Evolutionary conservation across 352 stramenopile genomes (phyloP), one percentile per base, ranked within the genome.

Genomic region (Phytophthora sp.): DNA sequence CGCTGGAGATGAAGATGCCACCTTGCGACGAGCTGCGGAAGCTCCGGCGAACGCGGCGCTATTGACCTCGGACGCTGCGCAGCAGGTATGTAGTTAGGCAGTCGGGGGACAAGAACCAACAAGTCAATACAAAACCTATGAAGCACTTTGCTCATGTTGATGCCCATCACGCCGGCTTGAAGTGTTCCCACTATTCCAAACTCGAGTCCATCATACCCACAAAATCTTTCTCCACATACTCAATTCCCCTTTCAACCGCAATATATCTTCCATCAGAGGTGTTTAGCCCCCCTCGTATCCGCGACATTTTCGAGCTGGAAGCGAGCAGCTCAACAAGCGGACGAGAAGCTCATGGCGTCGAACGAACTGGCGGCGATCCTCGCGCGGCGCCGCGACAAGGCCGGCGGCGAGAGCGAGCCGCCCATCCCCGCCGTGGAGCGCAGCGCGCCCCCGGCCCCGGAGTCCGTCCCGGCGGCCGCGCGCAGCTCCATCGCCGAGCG

Each of bases 361-460:
- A 94, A 90, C 70, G 87, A 95, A 71, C 62, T 95, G 55, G 83
- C 84, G 35, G 80, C 87, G 56, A 93, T 94, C 58, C 76, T 95
- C 20, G 87, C 87, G 30, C 77, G 85, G 17, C 84, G 87, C 39
- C 79, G 87, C 24, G 82, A 82, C 26, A 92, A 94, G 59, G 76
- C 79, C 10, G 84, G 83, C 11, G 76, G 66, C 6, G 78, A 67
- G 20, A 76, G 71, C 13, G 70, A 76, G 10, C 26, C 57, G 8
- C 52, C 66, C 0, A 21, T 51, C 18, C 72, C 73, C 8, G 62
- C 72, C 48, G 68, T 83, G 48, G 69, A 77, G 20, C 35, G 42
- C 17, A 76, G 48, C 48, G 64, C 55, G 37, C 23, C 46, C 41
- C 48, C 58, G 4, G 13, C 62, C 2, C 28, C 62, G 13, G 50